These are phyloP conservation scores for Yarrowia hollandica DNA, from an alignment of 805 yeast genomes.

Conservation along the genomic window DNA sequence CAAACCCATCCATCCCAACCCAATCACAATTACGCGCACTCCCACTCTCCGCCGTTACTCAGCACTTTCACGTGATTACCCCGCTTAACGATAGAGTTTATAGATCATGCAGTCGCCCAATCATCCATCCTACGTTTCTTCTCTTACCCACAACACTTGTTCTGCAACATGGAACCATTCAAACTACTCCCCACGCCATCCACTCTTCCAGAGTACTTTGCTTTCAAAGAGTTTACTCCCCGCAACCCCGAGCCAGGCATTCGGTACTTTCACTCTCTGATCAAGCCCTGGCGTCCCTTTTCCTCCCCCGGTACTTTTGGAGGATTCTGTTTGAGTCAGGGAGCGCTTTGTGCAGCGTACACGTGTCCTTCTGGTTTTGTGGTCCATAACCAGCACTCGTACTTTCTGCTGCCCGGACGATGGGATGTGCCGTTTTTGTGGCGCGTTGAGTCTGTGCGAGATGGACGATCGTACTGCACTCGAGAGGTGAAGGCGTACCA, in stretches of 20 bases:
- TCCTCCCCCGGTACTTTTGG: constrained; percentile 28
- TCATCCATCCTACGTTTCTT: no score
- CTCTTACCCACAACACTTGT: not conserved
- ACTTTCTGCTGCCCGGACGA: constrained; percentile 38
- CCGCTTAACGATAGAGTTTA: no score
- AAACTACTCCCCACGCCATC: constrained; percentile 8
- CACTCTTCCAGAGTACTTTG: constrained; percentile 14
- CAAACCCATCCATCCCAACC: no score
- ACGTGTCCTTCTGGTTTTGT: constrained; percentile 24
- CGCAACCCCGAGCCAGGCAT: constrained; percentile 16
- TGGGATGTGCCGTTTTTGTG: constrained; percentile 38
- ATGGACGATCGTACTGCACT: constrained; percentile 37
- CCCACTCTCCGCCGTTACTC: no score
- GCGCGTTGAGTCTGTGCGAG: constrained; percentile 36
- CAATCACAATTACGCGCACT: no score
- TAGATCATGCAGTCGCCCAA: no score
- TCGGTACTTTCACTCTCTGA: constrained; percentile 19
- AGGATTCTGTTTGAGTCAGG: constrained; percentile 22
- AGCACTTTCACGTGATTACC: no score
- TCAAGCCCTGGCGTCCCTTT: constrained; percentile 27
- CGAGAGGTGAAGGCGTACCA: constrained; percentile 39
- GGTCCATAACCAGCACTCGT: constrained; percentile 35
- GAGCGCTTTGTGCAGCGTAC: constrained; percentile 7
- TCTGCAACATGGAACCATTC: constrained; percentile 10
- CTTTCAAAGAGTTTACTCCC: not conserved